Conservation (phyloP, 305 asterid species). For the Rubia balearica region DNA sequence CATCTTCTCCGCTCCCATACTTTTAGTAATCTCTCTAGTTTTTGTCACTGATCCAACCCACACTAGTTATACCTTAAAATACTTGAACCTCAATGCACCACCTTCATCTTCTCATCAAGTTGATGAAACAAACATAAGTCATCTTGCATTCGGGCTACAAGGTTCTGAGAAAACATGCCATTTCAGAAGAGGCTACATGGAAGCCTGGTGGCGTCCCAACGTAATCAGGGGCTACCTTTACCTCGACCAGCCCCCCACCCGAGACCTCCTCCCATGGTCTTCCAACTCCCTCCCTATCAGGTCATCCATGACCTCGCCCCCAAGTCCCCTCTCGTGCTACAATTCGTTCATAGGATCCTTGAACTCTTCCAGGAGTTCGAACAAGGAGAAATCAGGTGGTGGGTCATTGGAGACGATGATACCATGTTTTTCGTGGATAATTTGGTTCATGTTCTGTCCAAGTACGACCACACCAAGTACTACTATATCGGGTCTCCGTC, state of each 20-base stretch:
- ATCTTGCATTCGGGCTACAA: not conserved
- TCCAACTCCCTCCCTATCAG: not conserved
- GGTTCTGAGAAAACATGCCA: not conserved
- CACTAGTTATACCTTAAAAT: not conserved
- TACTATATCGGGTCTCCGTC: not conserved
- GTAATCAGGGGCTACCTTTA: not conserved
- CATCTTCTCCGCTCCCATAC: not conserved
- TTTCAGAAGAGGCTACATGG: not conserved
- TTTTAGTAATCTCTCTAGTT: not conserved
- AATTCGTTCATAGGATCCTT: not conserved
- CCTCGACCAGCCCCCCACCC: slow-evolving; percentile 1
- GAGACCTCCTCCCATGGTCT: not conserved
- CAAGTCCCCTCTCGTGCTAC: not conserved
- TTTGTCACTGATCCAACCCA: not conserved
- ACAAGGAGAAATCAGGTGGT: not conserved
- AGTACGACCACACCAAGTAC: not conserved
- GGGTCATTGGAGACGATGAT: not conserved
- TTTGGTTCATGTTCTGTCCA: not conserved
- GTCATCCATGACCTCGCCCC: not conserved
- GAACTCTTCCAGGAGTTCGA: not conserved
- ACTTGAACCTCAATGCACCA: not conserved
- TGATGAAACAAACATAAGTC: not conserved
- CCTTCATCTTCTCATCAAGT: not conserved
- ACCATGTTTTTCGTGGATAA: slow-evolving; percentile 3
- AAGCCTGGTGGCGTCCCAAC: slow-evolving; percentile 2